These are phyloP conservation scores for Phytopythium cucurbitacearum DNA, from an alignment of 352 stramenopile genomes.

Conservation along the genomic window DNA sequence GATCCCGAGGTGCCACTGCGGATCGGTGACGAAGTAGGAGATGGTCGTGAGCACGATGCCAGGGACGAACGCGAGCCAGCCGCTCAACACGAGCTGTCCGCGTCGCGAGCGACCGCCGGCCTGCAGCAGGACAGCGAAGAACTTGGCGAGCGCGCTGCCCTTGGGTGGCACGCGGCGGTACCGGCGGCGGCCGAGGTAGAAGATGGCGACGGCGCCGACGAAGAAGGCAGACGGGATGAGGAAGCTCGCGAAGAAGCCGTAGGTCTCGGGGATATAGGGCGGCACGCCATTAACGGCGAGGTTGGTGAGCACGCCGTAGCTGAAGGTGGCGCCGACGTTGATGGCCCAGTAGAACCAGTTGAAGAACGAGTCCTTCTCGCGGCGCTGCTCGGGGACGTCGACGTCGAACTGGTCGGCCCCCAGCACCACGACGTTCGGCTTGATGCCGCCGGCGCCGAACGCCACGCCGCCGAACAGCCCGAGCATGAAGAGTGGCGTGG, in stretches of 20 bases:
- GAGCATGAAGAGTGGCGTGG: constrained; percentile 68
- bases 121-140: constrained; percentile 63
- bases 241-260: constrained; percentile 88
- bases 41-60: constrained; percentile 74
- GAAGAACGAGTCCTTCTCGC: constrained; percentile 89
- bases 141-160: constrained; percentile 68
- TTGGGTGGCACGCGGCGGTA: constrained; percentile 74
- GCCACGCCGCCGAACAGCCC: constrained; percentile 79
- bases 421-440: constrained; percentile 73
- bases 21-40: constrained; percentile 76
- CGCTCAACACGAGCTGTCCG: constrained; percentile 75
- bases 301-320: constrained; percentile 89
- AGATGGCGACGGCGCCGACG: constrained; percentile 71
- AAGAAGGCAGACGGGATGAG: constrained; percentile 82
- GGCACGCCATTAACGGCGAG: constrained; percentile 87
- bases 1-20: constrained; percentile 47
- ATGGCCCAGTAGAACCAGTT: constrained; percentile 94
- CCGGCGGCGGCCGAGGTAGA: constrained; percentile 58
- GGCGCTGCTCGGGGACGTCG: constrained; percentile 52
- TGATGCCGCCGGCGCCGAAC: constrained; percentile 70
- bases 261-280: constrained; percentile 73
- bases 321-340: constrained; percentile 89
- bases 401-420: constrained; percentile 83
- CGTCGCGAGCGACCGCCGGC: constrained; percentile 45
- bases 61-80: constrained; percentile 58